Percentiles rank a stretch among this genome's conserved stretches.
phyloP scores from a whole-genome alignment of 352 stramenopile genomes.

The Plasmopara muralis region DNA sequence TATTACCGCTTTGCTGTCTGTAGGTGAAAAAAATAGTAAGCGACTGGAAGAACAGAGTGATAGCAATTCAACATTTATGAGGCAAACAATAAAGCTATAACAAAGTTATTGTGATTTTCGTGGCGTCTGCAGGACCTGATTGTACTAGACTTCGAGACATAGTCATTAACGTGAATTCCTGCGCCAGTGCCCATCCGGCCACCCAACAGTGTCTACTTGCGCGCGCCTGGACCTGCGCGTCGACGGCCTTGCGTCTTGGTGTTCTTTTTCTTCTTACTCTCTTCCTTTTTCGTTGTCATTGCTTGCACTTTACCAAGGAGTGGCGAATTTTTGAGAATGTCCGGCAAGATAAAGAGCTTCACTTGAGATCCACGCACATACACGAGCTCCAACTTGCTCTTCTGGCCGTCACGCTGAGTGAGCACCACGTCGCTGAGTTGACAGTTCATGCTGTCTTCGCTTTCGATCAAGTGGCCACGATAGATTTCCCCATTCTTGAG shows the following conservation, averaged over 20 bases:
- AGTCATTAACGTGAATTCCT: neutral
- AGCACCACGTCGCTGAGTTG: slow-evolving; percentile 90
- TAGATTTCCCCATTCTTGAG: slow-evolving; percentile 88
- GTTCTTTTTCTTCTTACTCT: slow-evolving; percentile 46
- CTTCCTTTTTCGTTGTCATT: slow-evolving; percentile 60
- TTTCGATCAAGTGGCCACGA: slow-evolving; percentile 71
- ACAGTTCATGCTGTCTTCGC: slow-evolving; percentile 97
- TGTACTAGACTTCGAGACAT: neutral
- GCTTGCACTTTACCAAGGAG: slow-evolving; percentile 94
- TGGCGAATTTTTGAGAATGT: slow-evolving; percentile 96
- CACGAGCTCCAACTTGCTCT: slow-evolving; percentile 80
- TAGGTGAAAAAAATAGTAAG: slow-evolving; percentile 12
- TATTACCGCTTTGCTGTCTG: slow-evolving; percentile 66
- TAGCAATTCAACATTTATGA: too few relatives aligned
- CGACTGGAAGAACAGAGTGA: too few relatives aligned
- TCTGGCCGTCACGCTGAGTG: slow-evolving; percentile 80
- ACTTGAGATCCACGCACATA: slow-evolving; percentile 96
- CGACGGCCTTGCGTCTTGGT: slow-evolving; percentile 18
- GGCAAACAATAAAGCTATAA: too few relatives aligned
- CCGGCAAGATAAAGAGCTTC: slow-evolving; percentile 95
- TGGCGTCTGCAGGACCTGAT: too few relatives aligned
- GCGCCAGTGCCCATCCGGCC: neutral
- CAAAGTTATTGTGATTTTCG: too few relatives aligned
- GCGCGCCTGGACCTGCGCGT: slow-evolving; percentile 16
- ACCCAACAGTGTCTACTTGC: slow-evolving; percentile 29